phyloP scores from a whole-genome alignment of 441 rosid genomes.

The Aquilaria agallochum region DNA sequence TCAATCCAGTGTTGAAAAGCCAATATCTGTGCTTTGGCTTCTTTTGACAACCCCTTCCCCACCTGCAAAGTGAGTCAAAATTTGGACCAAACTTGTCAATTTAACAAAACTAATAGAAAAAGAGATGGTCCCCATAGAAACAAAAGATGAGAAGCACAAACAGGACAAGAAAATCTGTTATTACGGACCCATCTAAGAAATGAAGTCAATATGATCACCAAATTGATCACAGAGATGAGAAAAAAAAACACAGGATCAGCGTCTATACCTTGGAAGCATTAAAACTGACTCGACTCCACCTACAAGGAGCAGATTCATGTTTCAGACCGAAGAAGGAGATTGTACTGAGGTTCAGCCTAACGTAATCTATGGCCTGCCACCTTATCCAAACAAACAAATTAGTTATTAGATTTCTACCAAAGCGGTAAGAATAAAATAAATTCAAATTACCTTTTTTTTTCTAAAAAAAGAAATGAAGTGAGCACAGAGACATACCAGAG shows the following conservation, averaged over 20 bases:
- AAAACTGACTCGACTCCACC: slow-evolving; percentile 69
- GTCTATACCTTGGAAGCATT: slow-evolving; percentile 77
- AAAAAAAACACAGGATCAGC: neutral
- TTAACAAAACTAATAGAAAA: slow-evolving; percentile 12
- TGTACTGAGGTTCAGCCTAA: slow-evolving; percentile 70
- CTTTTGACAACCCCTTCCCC: slow-evolving; percentile 75
- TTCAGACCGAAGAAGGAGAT: slow-evolving; percentile 67
- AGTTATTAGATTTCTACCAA: neutral
- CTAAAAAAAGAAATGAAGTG: neutral
- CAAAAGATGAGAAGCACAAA: neutral
- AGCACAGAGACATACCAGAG: slow-evolving; percentile 50
- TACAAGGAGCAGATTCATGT: slow-evolving; percentile 67
- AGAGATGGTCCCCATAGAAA: neutral
- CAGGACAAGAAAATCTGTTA: too few species aligned
- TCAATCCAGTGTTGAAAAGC: slow-evolving; percentile 98
- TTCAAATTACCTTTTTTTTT: neutral
- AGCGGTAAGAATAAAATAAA: neutral
- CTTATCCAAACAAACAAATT: slow-evolving; percentile 25
- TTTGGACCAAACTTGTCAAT: neutral
- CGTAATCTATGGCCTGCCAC: slow-evolving; percentile 92
- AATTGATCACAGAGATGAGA: neutral
- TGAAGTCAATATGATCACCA: too few species aligned
- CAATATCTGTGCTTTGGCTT: slow-evolving; percentile 77
- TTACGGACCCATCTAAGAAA: too few species aligned
- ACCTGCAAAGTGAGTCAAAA: slow-evolving; percentile 40